phyloP scores from a whole-genome alignment of 192 early-diverging fungal species.

The Mortierella antarctica region DNA sequence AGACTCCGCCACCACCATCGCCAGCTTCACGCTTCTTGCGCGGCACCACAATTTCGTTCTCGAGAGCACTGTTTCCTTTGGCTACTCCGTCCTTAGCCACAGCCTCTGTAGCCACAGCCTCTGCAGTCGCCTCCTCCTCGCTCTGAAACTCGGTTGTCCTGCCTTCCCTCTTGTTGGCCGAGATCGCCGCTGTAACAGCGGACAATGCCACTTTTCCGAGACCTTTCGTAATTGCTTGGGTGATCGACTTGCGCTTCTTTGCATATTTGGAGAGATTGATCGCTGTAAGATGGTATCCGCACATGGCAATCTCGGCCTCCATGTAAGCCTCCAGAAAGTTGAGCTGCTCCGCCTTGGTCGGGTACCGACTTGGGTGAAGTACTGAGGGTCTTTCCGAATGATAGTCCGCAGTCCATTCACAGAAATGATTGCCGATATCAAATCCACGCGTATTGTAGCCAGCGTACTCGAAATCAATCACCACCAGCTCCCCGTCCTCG shows the following conservation, averaged over 20 bases:
- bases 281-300: constrained; percentile 47
- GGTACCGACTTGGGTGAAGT: constrained; percentile 61
- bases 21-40: constrained; percentile 15
- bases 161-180: constrained; percentile 7
- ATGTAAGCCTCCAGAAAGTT: constrained; percentile 76
- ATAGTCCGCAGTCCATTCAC: constrained; percentile 89
- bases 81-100: neutral
- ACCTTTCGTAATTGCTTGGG: constrained; percentile 5
- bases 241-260: constrained; percentile 28
- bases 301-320: constrained; percentile 58
- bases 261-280: constrained; percentile 35
- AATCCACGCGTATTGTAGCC: constrained; percentile 83
- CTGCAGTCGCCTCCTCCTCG: constrained; percentile 4
- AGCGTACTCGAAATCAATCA: constrained; percentile 87
- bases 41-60: neutral
- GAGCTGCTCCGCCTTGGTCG: constrained; percentile 65
- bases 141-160: constrained; percentile 7
- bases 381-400: constrained; percentile 61
- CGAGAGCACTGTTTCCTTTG: constrained; percentile 27
- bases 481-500: constrained; percentile 67
- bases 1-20: constrained; percentile 37
- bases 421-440: constrained; percentile 88
- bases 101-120: neutral
- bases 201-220: constrained; percentile 21
- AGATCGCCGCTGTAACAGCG: constrained; percentile 11